Evolutionary conservation across 1,284 basidiomycete species (phyloP), one percentile per base, ranked within the genome.

Genomic region (Ceratobasidium sp.): DNA sequence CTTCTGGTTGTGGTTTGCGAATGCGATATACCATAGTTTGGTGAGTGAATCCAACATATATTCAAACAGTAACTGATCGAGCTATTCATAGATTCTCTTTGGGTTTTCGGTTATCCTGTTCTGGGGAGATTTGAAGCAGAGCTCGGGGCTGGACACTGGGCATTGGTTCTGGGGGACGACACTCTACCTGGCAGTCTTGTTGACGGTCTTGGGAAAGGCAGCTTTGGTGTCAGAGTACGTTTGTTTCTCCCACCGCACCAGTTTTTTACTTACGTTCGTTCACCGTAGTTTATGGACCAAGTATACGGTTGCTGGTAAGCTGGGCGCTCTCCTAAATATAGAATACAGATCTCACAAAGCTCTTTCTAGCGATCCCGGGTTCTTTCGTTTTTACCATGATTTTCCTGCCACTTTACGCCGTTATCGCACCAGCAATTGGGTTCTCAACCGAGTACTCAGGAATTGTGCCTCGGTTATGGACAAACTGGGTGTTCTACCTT

Each of bases 131-230:
- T 86, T 97, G 79, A 94, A 97, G 82, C 91, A 95, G 77, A 85
- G 89, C 0, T 89, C 91, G 77, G 98, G 98, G 0, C 89, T 91
- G 81, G 94, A 96, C 84, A 91, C 93, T 13, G 97, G 97, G 7
- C 93, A 96, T 85, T 99, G 98, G 98, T 95, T 97, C 82, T 99
- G 97, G 97, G 98, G 98, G 71, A 98, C 96, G 3, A 95, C 94
- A 23, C 87, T 99, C 20, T 99, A 99, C 85, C 91, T 99, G 66
- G 91, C 94, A 1, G 95, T 98, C 5, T 89, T 99, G 46, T 89
- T 98, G 77, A 99, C 97, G 0, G 97, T 99, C 9, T 90, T 99
- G 7, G 97, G 97, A 66, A 99, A 99, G 85, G 98, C 98, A 9
- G 97, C 97, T 1, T 86, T 99, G 77, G 95, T 99, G 69, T 99